Conservation (phyloP, 2,329 filamentous ascomycete genomes). For the Chrysosporium keratinophilum region DNA sequence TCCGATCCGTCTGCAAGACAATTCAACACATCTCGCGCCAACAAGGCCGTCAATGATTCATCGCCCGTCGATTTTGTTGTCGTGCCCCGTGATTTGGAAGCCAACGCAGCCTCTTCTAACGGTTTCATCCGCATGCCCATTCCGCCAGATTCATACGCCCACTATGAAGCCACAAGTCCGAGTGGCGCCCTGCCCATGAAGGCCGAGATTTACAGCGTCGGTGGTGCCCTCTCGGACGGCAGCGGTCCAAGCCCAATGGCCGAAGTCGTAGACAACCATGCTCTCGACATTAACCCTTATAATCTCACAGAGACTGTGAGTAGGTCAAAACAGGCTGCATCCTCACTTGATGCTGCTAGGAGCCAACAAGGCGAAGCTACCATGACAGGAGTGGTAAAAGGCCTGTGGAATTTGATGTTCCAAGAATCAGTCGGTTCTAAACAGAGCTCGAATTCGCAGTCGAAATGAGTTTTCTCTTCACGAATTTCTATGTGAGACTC, state of each 20-base stretch:
- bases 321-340: conserved; percentile 30
- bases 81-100: conserved; percentile 45
- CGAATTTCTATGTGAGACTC: not conserved
- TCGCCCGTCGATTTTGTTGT: conserved; percentile 56
- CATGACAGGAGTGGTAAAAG: conserved; percentile 30
- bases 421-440: conserved; percentile 41
- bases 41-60: conserved; percentile 47
- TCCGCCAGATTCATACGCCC: conserved; percentile 33
- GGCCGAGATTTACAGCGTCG: conserved; percentile 47
- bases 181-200: conserved; percentile 36
- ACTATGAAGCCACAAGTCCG: conserved; percentile 18
- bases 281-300: conserved; percentile 47
- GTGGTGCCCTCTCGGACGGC: conserved; percentile 34
- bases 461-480: not conserved
- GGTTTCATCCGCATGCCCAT: conserved; percentile 41
- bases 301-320: conserved; percentile 44
- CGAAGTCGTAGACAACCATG: conserved; percentile 48
- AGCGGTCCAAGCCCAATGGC: conserved; percentile 45
- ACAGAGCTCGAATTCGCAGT: conserved; percentile 5
- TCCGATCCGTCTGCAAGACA: conserved; percentile 33
- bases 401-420: conserved; percentile 40
- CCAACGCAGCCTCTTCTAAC: conserved; percentile 21
- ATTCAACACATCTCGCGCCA: conserved; percentile 52
- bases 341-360: conserved; percentile 21
- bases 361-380: conserved; percentile 31